A percentile compares a stretch with the other conserved stretches of the same genome.
Conservation (phyloP, 2,329 filamentous ascomycete genomes). For the Alternaria gaisen region DNA sequence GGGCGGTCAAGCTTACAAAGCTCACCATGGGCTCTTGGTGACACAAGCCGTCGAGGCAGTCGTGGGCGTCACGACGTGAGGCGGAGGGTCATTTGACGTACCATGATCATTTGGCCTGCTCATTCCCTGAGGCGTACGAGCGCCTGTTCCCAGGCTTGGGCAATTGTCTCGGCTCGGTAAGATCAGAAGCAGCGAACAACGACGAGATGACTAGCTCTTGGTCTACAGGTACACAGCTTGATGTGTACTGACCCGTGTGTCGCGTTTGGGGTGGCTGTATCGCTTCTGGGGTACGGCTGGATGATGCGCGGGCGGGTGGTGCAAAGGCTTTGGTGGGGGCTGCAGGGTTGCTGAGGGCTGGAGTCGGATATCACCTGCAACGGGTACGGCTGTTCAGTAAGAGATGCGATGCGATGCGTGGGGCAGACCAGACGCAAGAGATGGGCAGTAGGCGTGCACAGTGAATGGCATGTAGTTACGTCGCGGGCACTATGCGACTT, state of each 20-base stretch:
- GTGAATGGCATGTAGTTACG: conserved; percentile 13
- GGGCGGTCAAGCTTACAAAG: conserved; percentile 14
- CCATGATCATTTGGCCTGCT: conserved; percentile 53
- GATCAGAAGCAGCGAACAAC: conserved; percentile 18
- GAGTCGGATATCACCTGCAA: conserved; percentile 22
- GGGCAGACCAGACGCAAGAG: conserved; percentile 2
- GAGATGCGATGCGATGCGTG: conserved; percentile 18
- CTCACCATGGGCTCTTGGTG: neutral
- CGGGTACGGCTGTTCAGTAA: conserved; percentile 9
- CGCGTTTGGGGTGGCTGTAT: conserved; percentile 12
- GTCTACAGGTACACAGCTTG: conserved; percentile 15
- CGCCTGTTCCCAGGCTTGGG: conserved; percentile 38
- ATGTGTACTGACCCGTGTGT: conserved; percentile 14
- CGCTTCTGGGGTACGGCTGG: conserved; percentile 14
- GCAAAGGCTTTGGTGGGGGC: conserved; percentile 24
- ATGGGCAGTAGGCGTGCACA: conserved; percentile 8
- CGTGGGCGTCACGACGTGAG: conserved; percentile 4
- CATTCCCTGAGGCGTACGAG: conserved; percentile 48
- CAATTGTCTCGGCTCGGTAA: conserved; percentile 26
- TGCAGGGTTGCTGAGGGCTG: conserved; percentile 13
- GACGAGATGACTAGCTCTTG: conserved; percentile 12
- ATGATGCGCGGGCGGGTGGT: conserved; percentile 21
- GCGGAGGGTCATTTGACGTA: conserved; percentile 35
- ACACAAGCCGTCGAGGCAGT: conserved; percentile 4
- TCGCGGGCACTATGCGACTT: conserved; percentile 19